Percentiles rank a stretch among this genome's conserved stretches.
phyloP scores from a whole-genome alignment of 257 asterid species.

The Pogostemon cablin region DNA sequence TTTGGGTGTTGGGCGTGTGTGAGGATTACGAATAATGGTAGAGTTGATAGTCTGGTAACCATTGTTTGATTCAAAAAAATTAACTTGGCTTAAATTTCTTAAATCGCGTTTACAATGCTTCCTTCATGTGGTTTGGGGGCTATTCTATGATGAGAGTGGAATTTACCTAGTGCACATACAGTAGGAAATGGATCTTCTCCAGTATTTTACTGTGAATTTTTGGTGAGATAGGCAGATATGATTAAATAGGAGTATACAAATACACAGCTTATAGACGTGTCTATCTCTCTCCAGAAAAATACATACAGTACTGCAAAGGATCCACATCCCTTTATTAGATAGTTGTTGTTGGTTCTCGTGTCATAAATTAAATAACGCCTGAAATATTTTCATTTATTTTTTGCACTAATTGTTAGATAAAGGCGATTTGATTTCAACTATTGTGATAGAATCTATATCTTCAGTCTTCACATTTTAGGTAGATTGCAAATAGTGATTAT shows the following conservation, averaged over 20 bases:
- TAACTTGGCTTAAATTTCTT: not conserved
- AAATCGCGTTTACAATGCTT: not conserved
- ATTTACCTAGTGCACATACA: no score
- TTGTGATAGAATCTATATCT: not conserved
- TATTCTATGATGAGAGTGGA: no score
- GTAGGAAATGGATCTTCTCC: no score
- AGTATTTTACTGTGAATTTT: no score
- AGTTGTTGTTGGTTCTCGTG: no score
- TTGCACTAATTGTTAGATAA: not conserved
- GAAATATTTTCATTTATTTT: not conserved
- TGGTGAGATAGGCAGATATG: no score
- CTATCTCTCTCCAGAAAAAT: no score
- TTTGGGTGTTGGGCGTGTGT: not conserved
- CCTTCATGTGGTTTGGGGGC: no score
- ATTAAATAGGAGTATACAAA: no score
- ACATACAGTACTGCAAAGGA: no score
- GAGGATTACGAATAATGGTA: constrained; percentile 1
- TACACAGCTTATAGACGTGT: no score
- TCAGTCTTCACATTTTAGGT: not conserved
- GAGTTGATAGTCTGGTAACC: constrained; percentile 9
- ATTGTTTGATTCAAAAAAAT: not conserved
- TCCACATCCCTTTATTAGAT: no score
- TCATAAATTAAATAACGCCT: not conserved
- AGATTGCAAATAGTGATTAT: not conserved
- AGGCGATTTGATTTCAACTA: not conserved